A percentile compares a stretch with the other conserved stretches of the same genome.
phyloP scores from a whole-genome alignment of 805 yeast genomes.

The Yarrowia deformans region DNA sequence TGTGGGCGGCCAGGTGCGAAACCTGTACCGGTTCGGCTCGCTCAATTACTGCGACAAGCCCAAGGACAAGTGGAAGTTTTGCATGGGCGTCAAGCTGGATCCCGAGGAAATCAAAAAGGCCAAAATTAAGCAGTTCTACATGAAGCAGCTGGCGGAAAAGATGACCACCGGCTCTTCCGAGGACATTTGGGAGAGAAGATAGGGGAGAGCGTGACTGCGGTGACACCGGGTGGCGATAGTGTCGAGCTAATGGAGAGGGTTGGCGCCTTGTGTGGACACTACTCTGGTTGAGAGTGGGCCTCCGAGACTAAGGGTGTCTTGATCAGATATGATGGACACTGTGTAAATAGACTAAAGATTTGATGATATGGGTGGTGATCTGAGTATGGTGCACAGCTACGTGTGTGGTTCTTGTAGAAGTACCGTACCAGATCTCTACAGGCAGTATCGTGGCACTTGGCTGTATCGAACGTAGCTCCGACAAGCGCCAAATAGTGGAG shows the following conservation, averaged over 20 bases:
- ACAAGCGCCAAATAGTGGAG: too few species aligned
- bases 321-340: too few species aligned
- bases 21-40: conserved; percentile 84
- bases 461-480: too few species aligned
- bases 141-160: conserved; percentile 65
- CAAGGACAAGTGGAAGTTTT: conserved; percentile 79
- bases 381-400: too few species aligned
- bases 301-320: too few species aligned
- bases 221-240: too few species aligned
- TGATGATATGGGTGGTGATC: background rate
- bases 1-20: conserved; percentile 85
- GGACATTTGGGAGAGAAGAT: conserved; percentile 75
- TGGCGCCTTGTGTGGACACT: too few species aligned
- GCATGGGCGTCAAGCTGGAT: conserved; percentile 66
- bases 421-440: too few species aligned
- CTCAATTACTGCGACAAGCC: conserved; percentile 74
- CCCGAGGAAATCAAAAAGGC: conserved; percentile 60
- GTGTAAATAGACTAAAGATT: background rate
- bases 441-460: too few species aligned
- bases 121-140: conserved; percentile 73
- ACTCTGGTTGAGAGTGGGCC: too few species aligned
- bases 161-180: conserved; percentile 77
- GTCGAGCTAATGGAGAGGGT: too few species aligned
- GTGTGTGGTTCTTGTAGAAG: too few species aligned
- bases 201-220: background rate